Base-by-base conservation (phyloP, 495 filamentous ascomycete genomes). In the Penicillium desertorum region DNA sequence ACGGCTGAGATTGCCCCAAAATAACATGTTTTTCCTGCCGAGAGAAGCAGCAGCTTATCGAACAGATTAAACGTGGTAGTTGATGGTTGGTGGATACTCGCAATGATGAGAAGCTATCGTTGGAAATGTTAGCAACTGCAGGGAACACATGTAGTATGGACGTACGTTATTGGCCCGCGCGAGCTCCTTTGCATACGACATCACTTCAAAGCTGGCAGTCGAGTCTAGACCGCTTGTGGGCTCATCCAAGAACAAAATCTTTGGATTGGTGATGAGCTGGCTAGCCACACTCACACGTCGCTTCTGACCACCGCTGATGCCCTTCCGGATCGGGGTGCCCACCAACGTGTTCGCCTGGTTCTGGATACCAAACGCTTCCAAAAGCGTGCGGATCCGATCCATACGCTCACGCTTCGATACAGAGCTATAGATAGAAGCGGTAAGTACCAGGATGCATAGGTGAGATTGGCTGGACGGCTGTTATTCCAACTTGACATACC, bases 151-250 rank as follows among this genome's bases (percentile, higher is more conserved):
- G 19, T 39, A 11, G 17, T 12, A 17, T 16, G 6, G 10, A 62
- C 80, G 50, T 66, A 88, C 85, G 45, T 88, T 88, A 65, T 91
- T 84, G 53, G 76, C 70, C 62, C 77, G 79, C 0, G 84, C 89
- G 44, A 92, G 75, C 22, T 81, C 75, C 60, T 79, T 82, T 27
- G 87, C 73, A 61, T 83, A 87, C 0, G 77, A 81, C 7, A 89
- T 84, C 17, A 90, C 86, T 57, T 90, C 87, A 54, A 70, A 87
- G 51, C 82, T 85, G 1, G 86, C 84, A 3, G 81, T 79, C 5
- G 86, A 89, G 67, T 94, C 90, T 32, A 94, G 69, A 14, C 90
- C 90, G 53, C 84, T 88, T 0, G 89, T 94, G 8, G 89, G 90
- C 66, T 92, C 90, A 66, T 94, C 90, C 48, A 94, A 62, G 60